Conservation (phyloP, 2,329 filamentous ascomycete species). For the Thelonectria blattea region DNA sequence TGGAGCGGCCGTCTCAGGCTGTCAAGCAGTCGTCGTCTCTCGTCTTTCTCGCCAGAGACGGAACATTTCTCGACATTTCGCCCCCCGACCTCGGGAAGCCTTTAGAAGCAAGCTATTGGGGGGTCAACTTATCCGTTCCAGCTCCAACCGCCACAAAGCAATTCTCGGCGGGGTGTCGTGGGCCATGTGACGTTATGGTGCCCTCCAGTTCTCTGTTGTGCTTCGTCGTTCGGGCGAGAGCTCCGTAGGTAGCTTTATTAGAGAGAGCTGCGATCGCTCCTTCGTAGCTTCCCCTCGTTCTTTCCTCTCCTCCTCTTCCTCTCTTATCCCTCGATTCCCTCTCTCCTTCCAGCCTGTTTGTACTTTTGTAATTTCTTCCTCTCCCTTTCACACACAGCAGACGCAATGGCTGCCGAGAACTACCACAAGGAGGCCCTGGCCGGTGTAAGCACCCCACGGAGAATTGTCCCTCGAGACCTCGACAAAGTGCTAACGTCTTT, state of each 20-base stretch:
- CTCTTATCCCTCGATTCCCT: not conserved
- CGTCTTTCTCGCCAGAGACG: conserved; percentile 1
- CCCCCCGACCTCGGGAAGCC: conserved; percentile 30
- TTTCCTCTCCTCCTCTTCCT: not conserved
- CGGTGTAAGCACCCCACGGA: conserved; percentile 30
- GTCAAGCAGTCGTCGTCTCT: conserved; percentile 2
- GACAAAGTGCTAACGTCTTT: conserved; percentile 21
- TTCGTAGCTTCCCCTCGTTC: conserved; percentile 9
- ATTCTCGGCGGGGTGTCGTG: conserved; percentile 28
- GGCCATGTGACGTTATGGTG: conserved; percentile 34
- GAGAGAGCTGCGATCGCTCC: conserved; percentile 11
- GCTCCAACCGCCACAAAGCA: conserved; percentile 5
- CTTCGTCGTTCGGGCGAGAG: not conserved
- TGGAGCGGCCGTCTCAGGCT: conserved; percentile 3
- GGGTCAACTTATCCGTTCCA: not conserved
- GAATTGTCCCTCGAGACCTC: not conserved
- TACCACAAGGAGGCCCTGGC: conserved; percentile 39
- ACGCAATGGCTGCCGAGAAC: conserved; percentile 36
- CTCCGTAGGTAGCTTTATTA: conserved; percentile 23
- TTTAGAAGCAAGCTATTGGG: not conserved
- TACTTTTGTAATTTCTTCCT: conserved; percentile 17
- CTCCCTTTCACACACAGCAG: conserved; percentile 3
- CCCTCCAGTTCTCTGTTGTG: not conserved
- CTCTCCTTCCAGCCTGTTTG: conserved; percentile 6
- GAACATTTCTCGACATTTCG: no score